phyloP scores from a whole-genome alignment of 371 early-diverging fungal species.

The Cokeromyces recurvatus region DNA sequence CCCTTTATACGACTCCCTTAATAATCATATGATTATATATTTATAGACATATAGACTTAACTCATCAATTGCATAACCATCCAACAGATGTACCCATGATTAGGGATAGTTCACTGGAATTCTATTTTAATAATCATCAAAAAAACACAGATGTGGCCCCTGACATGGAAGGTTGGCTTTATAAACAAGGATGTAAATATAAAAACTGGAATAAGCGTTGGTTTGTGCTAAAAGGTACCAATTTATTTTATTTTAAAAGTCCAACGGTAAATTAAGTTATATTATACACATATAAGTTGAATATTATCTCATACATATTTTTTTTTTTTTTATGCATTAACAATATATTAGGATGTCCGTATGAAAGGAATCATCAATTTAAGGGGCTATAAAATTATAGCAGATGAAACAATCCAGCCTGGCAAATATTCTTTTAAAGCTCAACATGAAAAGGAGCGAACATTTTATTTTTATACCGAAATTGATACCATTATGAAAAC shows the following conservation, averaged over 20 bases:
- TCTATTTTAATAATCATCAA: not conserved
- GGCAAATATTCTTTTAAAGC: slow-evolving; percentile 66
- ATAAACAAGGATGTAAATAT: slow-evolving; percentile 62
- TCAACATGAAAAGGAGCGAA: slow-evolving; percentile 54
- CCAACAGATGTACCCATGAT: too few species aligned
- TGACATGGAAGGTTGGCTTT: slow-evolving; percentile 63
- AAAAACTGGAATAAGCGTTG: slow-evolving; percentile 67
- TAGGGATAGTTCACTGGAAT: too few species aligned
- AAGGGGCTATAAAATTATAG: slow-evolving; percentile 45
- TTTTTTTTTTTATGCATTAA: not conserved
- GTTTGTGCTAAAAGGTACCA: slow-evolving; percentile 63
- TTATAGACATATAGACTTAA: too few species aligned
- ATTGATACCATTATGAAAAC: slow-evolving; percentile 37
- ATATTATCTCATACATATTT: too few species aligned
- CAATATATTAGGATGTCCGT: slow-evolving; percentile 29
- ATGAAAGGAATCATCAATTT: slow-evolving; percentile 53
- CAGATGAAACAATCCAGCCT: slow-evolving; percentile 53
- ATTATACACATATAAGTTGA: too few species aligned
- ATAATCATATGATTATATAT: too few species aligned
- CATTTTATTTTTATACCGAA: slow-evolving; percentile 59
- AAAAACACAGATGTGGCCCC: slow-evolving; percentile 33
- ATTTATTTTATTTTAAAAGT: slow-evolving; percentile 61
- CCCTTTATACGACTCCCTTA: too few species aligned
- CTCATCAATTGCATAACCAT: too few species aligned
- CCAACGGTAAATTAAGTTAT: slow-evolving; percentile 46